Conservation (phyloP, 1,139 yeast genomes). For the Williopsis jadinii region DNA sequence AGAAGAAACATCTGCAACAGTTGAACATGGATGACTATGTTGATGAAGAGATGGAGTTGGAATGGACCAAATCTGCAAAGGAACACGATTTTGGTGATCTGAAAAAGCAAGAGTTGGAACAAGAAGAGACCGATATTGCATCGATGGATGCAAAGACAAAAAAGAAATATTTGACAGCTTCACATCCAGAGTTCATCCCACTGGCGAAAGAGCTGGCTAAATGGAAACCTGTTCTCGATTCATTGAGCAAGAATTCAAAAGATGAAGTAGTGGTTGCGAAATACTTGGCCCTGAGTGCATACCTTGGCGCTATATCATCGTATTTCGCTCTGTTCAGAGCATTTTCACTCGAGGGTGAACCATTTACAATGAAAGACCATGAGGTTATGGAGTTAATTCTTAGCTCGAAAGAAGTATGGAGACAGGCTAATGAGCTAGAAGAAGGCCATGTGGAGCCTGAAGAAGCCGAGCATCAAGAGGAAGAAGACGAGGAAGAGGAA, state of each 20-base stretch:
- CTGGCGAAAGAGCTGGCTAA: conserved; percentile 55
- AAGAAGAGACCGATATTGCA: conserved; percentile 24
- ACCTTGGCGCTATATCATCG: conserved; percentile 18
- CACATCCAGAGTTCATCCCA: conserved; percentile 82
- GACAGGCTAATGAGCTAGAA: conserved; percentile 55
- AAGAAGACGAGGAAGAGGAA: conserved; percentile 23
- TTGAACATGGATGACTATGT: conserved; percentile 76
- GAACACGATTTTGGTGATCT: conserved; percentile 30
- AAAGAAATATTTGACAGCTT: conserved; percentile 41
- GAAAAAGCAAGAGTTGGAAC: conserved; percentile 21
- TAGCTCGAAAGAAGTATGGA: conserved; percentile 83
- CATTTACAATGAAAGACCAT: conserved; percentile 72
- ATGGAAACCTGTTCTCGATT: conserved; percentile 39
- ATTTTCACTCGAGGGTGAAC: conserved; percentile 45
- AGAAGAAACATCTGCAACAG: conserved; percentile 76
- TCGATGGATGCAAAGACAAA: conserved; percentile 36
- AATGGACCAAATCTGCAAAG: conserved; percentile 48
- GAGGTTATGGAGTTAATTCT: conserved; percentile 84
- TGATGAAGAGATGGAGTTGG: conserved; percentile 75
- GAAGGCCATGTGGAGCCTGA: conserved; percentile 10
- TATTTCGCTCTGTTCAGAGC: conserved; percentile 27
- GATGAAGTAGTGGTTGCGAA: conserved; percentile 42
- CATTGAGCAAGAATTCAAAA: conserved; percentile 22
- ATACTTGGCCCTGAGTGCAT: conserved; percentile 64
- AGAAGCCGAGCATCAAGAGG: conserved; percentile 18